Evolutionary conservation across 768 basidiomycete species (phyloP).

Genomic region (Sporobolomyces pararoseus): DNA sequence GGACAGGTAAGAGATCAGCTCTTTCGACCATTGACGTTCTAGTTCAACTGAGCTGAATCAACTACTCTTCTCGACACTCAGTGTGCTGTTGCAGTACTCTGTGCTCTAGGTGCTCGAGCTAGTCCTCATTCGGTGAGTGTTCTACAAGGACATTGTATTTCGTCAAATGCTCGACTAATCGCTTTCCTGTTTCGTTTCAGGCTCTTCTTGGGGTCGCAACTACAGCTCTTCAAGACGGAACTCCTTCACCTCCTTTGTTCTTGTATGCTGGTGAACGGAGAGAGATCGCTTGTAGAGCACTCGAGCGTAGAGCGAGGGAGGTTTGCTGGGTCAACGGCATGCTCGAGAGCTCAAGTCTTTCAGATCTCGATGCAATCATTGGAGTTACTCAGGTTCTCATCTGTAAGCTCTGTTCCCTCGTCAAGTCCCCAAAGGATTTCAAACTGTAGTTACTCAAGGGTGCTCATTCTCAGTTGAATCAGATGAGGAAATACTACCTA

Average conservation of each 20-base stretch:
- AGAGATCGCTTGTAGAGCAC: conserved; percentile 31
- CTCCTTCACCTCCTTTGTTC: conserved; percentile 27
- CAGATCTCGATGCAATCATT: conserved; percentile 19
- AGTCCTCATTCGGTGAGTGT: conserved; percentile 27
- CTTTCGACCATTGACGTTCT: not conserved
- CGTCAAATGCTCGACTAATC: not conserved
- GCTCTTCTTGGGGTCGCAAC: conserved; percentile 26
- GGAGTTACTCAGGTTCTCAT: conserved; percentile 31
- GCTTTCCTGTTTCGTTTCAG: not conserved
- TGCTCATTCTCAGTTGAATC: conserved; percentile 12
- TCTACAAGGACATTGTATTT: too few relatives aligned
- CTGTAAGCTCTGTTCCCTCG: conserved; percentile 18
- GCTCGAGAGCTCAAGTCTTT: not conserved
- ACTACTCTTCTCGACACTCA: too few relatives aligned
- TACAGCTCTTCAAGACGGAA: conserved; percentile 1
- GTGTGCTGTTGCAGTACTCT: conserved; percentile 34
- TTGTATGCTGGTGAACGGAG: conserved; percentile 31
- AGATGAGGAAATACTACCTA: conserved; percentile 34
- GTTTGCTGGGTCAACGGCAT: conserved; percentile 31
- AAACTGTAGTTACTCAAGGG: conserved; percentile 4
- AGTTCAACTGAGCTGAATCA: too few relatives aligned
- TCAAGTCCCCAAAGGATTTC: not conserved
- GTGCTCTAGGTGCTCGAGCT: conserved; percentile 30
- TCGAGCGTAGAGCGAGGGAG: conserved; percentile 25
- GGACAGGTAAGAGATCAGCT: conserved; percentile 2